A percentile compares a stretch with the other conserved stretches of the same genome.
Evolutionary conservation across 2,329 filamentous ascomycete genomes (phyloP).

Genomic region (Xylogone sp.): DNA sequence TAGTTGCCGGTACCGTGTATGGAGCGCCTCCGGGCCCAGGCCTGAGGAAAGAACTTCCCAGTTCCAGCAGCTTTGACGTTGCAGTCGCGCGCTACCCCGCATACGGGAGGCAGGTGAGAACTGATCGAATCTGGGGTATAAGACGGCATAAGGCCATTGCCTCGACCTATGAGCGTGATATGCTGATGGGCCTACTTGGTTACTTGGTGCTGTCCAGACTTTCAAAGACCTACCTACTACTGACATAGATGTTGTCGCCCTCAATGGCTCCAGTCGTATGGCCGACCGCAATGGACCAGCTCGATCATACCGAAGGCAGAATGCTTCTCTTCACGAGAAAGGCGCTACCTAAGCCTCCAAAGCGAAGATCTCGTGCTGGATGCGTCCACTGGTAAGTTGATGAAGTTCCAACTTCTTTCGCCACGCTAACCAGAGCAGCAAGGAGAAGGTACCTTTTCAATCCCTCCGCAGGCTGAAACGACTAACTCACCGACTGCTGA

Average conservation of each 20-base stretch:
- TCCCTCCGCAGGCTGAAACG: neutral
- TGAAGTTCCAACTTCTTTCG: neutral
- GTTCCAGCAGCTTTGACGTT: no score
- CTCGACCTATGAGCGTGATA: no score
- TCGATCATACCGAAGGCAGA: constrained; percentile 1
- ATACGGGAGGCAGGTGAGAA: no score
- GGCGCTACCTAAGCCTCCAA: constrained; percentile 54
- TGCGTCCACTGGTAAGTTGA: constrained; percentile 28
- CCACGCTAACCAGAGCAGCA: constrained; percentile 21
- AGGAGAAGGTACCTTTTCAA: constrained; percentile 27
- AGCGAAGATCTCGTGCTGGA: constrained; percentile 54
- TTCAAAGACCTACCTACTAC: no score
- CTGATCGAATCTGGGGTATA: no score
- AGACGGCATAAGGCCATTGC: no score
- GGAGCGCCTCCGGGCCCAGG: no score
- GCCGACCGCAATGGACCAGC: neutral
- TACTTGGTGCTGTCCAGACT: no score
- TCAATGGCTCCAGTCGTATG: neutral
- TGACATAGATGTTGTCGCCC: neutral
- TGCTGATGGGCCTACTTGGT: no score
- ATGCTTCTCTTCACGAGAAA: constrained; percentile 59
- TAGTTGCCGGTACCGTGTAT: no score
- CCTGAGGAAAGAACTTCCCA: no score
- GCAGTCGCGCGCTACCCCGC: no score
- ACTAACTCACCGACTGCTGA: neutral